phyloP scores from a whole-genome alignment of 768 basidiomycete genomes.

The Serendipita sp. region DNA sequence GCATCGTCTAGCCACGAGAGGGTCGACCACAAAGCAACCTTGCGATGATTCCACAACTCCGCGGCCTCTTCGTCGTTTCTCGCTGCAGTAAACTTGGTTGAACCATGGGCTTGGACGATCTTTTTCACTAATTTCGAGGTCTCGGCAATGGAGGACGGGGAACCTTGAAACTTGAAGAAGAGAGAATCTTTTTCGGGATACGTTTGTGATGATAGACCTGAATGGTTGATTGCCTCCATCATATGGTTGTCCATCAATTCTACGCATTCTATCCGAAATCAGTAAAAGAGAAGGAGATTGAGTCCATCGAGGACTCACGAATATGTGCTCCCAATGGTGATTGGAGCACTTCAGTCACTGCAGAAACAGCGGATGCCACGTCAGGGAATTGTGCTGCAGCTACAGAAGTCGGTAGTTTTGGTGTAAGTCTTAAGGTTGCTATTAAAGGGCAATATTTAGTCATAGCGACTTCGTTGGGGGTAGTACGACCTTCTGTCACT shows the following conservation, averaged over 20 bases:
- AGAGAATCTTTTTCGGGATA: conserved; percentile 43
- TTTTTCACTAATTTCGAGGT: conserved; percentile 42
- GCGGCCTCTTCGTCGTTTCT: conserved; percentile 46
- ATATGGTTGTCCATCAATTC: conserved; percentile 64
- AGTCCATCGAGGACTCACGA: conserved; percentile 33
- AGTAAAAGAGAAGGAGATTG: not conserved
- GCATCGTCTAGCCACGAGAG: conserved; percentile 38
- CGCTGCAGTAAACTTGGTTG: conserved; percentile 51
- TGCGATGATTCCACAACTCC: conserved; percentile 52
- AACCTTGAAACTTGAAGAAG: conserved; percentile 80
- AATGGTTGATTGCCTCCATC: conserved; percentile 31
- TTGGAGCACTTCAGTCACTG: conserved; percentile 59
- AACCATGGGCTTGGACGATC: conserved; percentile 49
- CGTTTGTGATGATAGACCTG: conserved; percentile 15
- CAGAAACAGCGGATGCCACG: conserved; percentile 57
- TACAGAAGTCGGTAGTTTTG: conserved; percentile 65
- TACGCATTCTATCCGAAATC: conserved; percentile 45
- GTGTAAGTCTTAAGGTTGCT: conserved; percentile 73
- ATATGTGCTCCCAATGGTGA: conserved; percentile 53
- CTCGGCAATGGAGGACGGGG: conserved; percentile 40
- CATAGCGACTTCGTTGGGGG: not conserved
- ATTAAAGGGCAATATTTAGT: not conserved
- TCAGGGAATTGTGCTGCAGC: conserved; percentile 71
- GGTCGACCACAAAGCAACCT: conserved; percentile 36
- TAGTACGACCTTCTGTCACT: conserved; percentile 55